phyloP scores from a whole-genome alignment of 2,329 filamentous ascomycete genomes.

The Colletotrichum tamarilloi region DNA sequence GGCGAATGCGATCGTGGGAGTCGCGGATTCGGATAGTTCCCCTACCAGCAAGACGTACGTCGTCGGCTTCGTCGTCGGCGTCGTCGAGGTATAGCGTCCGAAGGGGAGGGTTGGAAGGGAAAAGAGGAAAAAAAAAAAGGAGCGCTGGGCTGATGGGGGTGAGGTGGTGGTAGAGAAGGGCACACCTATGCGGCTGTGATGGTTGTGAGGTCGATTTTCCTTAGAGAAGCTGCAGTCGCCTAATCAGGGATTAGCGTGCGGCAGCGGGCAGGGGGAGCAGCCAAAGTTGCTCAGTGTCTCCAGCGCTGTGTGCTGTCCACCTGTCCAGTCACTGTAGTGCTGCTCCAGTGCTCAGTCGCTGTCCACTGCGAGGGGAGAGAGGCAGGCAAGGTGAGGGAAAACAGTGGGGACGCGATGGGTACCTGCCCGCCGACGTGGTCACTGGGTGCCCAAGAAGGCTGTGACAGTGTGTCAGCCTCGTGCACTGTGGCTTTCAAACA shows the following conservation, averaged over 20 bases:
- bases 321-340: no score
- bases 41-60: constrained; percentile 26
- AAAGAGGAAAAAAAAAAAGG: constrained; percentile 27
- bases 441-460: constrained; percentile 13
- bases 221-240: constrained; percentile 42
- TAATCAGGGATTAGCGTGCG: constrained; percentile 48
- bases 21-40: constrained; percentile 2
- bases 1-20: constrained; percentile 39
- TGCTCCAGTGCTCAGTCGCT: neutral
- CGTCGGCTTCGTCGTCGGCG: neutral
- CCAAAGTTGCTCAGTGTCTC: constrained; percentile 1
- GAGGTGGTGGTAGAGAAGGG: constrained; percentile 28
- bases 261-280: constrained; percentile 20
- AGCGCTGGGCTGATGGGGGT: constrained; percentile 26
- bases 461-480: neutral
- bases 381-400: constrained; percentile 20
- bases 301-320: constrained; percentile 5
- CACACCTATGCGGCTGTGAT: constrained; percentile 34
- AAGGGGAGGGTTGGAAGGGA: neutral
- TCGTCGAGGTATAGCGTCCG: constrained; percentile 11
- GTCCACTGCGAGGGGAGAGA: neutral
- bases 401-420: constrained; percentile 19
- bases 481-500: neutral
- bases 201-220: constrained; percentile 42
- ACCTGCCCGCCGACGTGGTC: constrained; percentile 28